Evolutionary conservation across 352 stramenopile genomes (phyloP), one percentile per base, ranked within the genome.

Genomic region (Globisporangium nunn): DNA sequence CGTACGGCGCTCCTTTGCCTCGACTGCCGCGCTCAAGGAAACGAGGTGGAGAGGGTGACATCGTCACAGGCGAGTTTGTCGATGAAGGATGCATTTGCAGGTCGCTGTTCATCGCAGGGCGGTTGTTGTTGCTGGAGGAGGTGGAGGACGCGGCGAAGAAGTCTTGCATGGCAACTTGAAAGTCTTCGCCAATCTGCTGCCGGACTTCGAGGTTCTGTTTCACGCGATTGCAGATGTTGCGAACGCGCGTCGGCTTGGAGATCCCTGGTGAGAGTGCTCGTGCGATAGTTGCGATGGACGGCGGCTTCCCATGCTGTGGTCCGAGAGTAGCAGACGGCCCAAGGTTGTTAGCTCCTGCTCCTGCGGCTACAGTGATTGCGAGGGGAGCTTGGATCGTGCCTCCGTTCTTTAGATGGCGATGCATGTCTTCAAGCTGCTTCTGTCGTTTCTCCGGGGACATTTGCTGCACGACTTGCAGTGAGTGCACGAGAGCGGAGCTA

Each of bases 361-460:
- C 33, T n/a, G 43, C 35, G 11, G 41, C 47, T 6, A 11, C 4
- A 10, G 52, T n/a, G 12, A 63, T 52, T 0, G 62, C 59, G 7
- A 82, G 70, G 0, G 75, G 66, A 10, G 70, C 67, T 18, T 74
- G 69, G 4, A 87, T 66, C 6, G 71, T 70, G 0, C 78, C 75
- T 7, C 75, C 71, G 54, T 85, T 88, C 30, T 73, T 74, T 40
- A 87, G 66, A n/a, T 88, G 78, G 0, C 78, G 74, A 35, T 87
- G 75, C 51, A 81, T 69, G 7, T 64, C 67, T 37, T 84, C 69
- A 1, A 81, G 39, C 6, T 72, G 69, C 45, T 81, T 83, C 10
- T 72, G 70, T 7, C 73, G 49, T n/a, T 53, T 56, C 31, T 65
- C 54, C 0, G 47, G 52, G 1, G 59, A 65, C n/a, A 65, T 10